Evolutionary conservation across 805 yeast genomes (phyloP).

Genomic region (Debaryomyces hansenii): DNA sequence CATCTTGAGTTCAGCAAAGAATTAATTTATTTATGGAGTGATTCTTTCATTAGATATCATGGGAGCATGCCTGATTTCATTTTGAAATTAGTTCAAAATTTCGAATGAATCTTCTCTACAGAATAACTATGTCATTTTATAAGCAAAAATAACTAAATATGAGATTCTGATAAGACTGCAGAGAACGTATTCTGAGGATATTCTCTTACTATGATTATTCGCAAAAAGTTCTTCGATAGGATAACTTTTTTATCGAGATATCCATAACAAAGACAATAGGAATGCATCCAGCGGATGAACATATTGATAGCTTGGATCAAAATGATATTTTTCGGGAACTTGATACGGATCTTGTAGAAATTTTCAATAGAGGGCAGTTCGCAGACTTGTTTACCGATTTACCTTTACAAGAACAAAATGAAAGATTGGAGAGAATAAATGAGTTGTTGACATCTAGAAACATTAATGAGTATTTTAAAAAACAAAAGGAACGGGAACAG

Average conservation of each 20-base stretch:
- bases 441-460: not conserved
- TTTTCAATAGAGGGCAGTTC: constrained; percentile 15
- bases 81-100: not conserved
- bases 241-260: no score
- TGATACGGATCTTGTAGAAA: constrained; percentile 18
- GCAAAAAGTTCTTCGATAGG: no score
- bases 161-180: no score
- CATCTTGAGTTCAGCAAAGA: constrained; percentile 16
- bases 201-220: no score
- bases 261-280: no score
- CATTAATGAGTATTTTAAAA: not conserved
- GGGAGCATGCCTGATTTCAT: constrained; percentile 9
- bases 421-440: constrained; percentile 10
- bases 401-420: constrained; percentile 11
- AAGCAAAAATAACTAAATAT: no score
- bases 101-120: not conserved
- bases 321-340: constrained; percentile 21
- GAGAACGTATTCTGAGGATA: no score
- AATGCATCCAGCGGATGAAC: not conserved
- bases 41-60: constrained; percentile 10
- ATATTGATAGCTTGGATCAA: not conserved
- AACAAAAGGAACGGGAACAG: not conserved
- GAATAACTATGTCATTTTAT: no score
- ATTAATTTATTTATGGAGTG: constrained; percentile 22
- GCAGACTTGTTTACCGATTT: constrained; percentile 12